Conservation (phyloP, 371 early-diverging fungal species). For the Choanephora cucurbitarum region DNA sequence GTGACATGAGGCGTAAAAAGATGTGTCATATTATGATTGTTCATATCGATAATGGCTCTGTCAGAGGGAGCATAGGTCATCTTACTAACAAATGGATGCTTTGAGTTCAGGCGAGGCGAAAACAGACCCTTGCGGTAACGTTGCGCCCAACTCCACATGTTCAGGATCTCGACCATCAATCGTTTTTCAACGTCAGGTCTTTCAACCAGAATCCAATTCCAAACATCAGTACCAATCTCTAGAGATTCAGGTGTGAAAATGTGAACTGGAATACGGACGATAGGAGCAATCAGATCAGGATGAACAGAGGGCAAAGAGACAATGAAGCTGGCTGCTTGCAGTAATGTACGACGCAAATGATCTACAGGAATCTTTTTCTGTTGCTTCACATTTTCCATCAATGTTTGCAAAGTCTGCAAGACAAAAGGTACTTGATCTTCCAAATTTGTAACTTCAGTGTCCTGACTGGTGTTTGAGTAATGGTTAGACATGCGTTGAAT, state of each 20-base stretch:
- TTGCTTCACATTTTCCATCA: constrained; percentile 47
- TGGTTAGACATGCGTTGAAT: constrained; percentile 41
- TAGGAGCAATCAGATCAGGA: constrained; percentile 73
- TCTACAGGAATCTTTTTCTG: constrained; percentile 48
- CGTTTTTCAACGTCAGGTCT: constrained; percentile 72
- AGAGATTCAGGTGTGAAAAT: constrained; percentile 78
- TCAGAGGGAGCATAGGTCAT: constrained; percentile 93
- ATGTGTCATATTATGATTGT: constrained; percentile 60
- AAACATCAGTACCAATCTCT: constrained; percentile 78
- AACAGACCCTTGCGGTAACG: constrained; percentile 79
- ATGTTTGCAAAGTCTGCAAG: constrained; percentile 32
- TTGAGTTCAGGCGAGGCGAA: constrained; percentile 57
- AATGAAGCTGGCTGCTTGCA: constrained; percentile 20
- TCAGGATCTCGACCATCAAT: constrained; percentile 79
- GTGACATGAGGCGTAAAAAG: constrained; percentile 76
- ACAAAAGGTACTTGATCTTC: constrained; percentile 46
- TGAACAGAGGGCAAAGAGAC: constrained; percentile 44
- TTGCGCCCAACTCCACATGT: constrained; percentile 86
- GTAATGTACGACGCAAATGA: constrained; percentile 50
- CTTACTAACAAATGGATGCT: constrained; percentile 82
- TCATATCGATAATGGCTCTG: constrained; percentile 68
- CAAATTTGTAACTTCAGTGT: constrained; percentile 19
- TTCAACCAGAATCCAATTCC: constrained; percentile 87
- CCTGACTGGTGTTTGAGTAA: constrained; percentile 15
- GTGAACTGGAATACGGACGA: constrained; percentile 88